These are phyloP conservation scores for Umbelopsis isabellina DNA, from an alignment of 192 early-diverging fungal species.

Conservation along the genomic window DNA sequence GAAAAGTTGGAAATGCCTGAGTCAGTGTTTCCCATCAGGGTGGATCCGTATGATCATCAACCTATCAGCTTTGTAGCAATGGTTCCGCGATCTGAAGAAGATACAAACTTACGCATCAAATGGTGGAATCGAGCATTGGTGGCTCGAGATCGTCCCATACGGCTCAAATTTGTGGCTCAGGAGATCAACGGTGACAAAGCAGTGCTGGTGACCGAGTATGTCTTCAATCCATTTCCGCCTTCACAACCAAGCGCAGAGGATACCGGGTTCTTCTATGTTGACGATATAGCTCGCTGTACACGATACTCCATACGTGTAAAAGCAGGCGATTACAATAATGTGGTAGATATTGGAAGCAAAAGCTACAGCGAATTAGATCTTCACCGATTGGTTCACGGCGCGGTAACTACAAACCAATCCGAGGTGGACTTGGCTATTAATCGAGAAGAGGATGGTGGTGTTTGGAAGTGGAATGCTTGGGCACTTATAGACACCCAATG, in stretches of 20 bases:
- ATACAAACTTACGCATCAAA: slow-evolving; percentile 31
- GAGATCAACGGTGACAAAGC: slow-evolving; percentile 46
- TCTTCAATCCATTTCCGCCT: slow-evolving; percentile 36
- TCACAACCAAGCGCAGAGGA: slow-evolving; percentile 37
- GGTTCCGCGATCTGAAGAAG: slow-evolving; percentile 39
- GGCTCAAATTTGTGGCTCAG: slow-evolving; percentile 43
- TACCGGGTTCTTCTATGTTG: slow-evolving; percentile 44
- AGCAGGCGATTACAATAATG: slow-evolving; percentile 3
- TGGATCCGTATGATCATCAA: slow-evolving; percentile 41
- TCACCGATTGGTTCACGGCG: slow-evolving; percentile 47
- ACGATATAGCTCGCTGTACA: slow-evolving; percentile 30
- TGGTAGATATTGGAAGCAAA: slow-evolving; percentile 31
- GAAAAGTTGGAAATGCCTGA: slow-evolving; percentile 30
- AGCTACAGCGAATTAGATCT: slow-evolving; percentile 29
- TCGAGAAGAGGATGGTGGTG: slow-evolving; percentile 22
- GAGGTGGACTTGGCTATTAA: slow-evolving; percentile 39
- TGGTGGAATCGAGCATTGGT: slow-evolving; percentile 50
- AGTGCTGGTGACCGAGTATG: slow-evolving; percentile 44
- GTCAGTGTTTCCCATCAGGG: slow-evolving; percentile 35
- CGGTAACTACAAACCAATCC: slow-evolving; percentile 31
- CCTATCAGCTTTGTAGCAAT: slow-evolving; percentile 39
- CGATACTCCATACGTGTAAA: slow-evolving; percentile 35
- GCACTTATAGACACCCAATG: slow-evolving; percentile 49
- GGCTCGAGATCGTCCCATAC: slow-evolving; percentile 47
- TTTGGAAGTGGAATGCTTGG: slow-evolving; percentile 44